Conservation (phyloP, 1,284 basidiomycete genomes). For the Trametes versicolor region DNA sequence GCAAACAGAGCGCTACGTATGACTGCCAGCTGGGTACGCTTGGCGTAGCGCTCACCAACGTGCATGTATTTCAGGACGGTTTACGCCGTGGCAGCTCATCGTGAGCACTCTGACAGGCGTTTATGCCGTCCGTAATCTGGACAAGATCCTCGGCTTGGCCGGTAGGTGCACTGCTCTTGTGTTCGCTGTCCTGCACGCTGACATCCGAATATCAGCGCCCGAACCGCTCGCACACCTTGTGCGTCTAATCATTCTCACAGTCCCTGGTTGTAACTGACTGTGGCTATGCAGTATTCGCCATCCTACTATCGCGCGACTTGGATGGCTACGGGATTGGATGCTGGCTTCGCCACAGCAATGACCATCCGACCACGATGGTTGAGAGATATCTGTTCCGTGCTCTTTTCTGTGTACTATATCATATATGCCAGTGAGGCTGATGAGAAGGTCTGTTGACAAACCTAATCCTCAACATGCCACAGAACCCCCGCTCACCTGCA, state of each 20-base stretch:
- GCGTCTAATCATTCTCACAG: conserved; percentile 39
- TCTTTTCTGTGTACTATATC: conserved; percentile 94
- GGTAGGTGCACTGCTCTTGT: conserved; percentile 57
- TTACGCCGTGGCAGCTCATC: conserved; percentile 96
- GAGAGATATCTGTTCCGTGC: conserved; percentile 83
- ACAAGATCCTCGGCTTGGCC: conserved; percentile 87
- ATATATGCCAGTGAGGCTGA: conserved; percentile 93
- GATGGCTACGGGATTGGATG: conserved; percentile 94
- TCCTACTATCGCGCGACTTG: conserved; percentile 98
- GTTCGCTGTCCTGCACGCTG: background rate
- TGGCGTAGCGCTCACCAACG: conserved; percentile 9
- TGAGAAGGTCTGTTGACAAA: conserved; percentile 73
- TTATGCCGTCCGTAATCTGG: conserved; percentile 88
- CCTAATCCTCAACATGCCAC: background rate
- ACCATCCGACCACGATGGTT: conserved; percentile 93
- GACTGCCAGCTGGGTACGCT: conserved; percentile 39
- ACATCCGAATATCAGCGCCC: conserved; percentile 68
- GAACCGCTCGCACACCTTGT: conserved; percentile 92
- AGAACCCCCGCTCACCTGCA: conserved; percentile 5
- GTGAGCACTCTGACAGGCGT: conserved; percentile 86
- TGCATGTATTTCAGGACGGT: conserved; percentile 65
- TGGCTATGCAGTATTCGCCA: conserved; percentile 77
- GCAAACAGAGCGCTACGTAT: conserved; percentile 70
- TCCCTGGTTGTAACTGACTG: background rate
- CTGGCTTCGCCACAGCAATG: conserved; percentile 97